phyloP scores from a whole-genome alignment of 129 eudicot genomes.

The Pseudognaphalium luteoalbum region DNA sequence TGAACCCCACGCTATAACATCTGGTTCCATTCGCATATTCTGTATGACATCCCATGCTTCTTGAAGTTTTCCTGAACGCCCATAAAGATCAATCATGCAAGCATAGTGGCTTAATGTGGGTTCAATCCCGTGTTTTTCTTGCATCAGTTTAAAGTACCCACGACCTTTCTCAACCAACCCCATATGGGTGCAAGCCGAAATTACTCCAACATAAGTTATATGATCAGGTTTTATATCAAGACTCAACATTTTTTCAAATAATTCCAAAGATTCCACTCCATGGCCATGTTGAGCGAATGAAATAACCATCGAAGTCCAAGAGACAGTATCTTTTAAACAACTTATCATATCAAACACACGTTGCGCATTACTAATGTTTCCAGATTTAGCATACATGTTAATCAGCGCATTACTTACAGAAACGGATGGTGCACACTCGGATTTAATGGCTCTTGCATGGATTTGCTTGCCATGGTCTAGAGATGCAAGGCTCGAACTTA shows the following conservation, averaged over 20 bases:
- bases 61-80: slow-evolving; percentile 70
- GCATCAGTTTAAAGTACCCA: slow-evolving; percentile 56
- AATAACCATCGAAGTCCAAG: slow-evolving; percentile 84
- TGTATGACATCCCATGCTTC: slow-evolving; percentile 64
- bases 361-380: slow-evolving; percentile 52
- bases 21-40: slow-evolving; percentile 80
- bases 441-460: slow-evolving; percentile 59
- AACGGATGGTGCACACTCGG: slow-evolving; percentile 37
- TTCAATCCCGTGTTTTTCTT: slow-evolving; percentile 58
- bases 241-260: slow-evolving; percentile 65
- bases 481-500: slow-evolving; percentile 76
- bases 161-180: slow-evolving; percentile 72
- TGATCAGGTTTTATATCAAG: slow-evolving; percentile 66
- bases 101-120: slow-evolving; percentile 76
- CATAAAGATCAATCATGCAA: slow-evolving; percentile 78
- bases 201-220: slow-evolving; percentile 82
- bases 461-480: slow-evolving; percentile 70
- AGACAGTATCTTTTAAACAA: slow-evolving; percentile 47
- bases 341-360: slow-evolving; percentile 48
- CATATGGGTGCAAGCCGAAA: slow-evolving; percentile 87
- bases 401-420: slow-evolving; percentile 77
- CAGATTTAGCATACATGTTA: slow-evolving; percentile 81
- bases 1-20: slow-evolving; percentile 78
- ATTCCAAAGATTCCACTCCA: slow-evolving; percentile 61
- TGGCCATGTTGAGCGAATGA: slow-evolving; percentile 83